Base-by-base conservation (phyloP, 2,329 filamentous ascomycete genomes). In the Arthrobotrys musiformis region DNA sequence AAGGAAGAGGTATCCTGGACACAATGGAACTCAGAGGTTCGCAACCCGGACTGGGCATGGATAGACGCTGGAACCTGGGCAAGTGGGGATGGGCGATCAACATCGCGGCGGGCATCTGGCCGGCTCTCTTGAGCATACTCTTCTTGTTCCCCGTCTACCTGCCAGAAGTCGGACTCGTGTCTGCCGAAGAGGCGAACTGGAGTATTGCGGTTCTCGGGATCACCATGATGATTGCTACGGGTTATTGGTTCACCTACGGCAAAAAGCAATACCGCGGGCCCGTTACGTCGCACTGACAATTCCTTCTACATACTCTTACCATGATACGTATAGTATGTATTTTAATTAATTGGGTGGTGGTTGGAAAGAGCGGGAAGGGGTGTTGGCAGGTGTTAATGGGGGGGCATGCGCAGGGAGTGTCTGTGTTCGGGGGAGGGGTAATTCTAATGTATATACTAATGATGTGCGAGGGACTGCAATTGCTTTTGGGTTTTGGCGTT, bases 111-210 rank as follows among this genome's bases (percentile, higher is more conserved):
- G 69, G 74, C n/a, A 62, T 78, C 33, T 78, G 74, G 74, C 74
- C 74, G 8, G 62, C 63, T 26, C 19, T 78, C 26, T 60, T 78
- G 67, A 72, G 60, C 28, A 22, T 78, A 2, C 46, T 78, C 11
- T 78, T 78, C 33, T 8, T 78, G 46, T 78, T 78, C 44, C 74
- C 74, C 0, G 68, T 78, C 9, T 78, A 78, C 33, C 7, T 78
- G 5, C 74, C 74, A 30, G 74, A 68, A 11, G 42, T 67, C 1
- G 74, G 74, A 6, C 61, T 69, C n/a, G 74, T 78, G 37, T 48
- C 68, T 8, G 68, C 74, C 4, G 69, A 72, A 46, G 68, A 78
- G 19, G 74, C 74, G 24, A 78, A 78, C 46, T 78, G 74, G 74
- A 63, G 74, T 52, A 66, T 70, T 42, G 74, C 68, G 1, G 74